A percentile compares a stretch with the other conserved stretches of the same genome.
Evolutionary conservation across 148 eudicot genomes (phyloP).

Genomic region (Rhododendron mucronatum): DNA sequence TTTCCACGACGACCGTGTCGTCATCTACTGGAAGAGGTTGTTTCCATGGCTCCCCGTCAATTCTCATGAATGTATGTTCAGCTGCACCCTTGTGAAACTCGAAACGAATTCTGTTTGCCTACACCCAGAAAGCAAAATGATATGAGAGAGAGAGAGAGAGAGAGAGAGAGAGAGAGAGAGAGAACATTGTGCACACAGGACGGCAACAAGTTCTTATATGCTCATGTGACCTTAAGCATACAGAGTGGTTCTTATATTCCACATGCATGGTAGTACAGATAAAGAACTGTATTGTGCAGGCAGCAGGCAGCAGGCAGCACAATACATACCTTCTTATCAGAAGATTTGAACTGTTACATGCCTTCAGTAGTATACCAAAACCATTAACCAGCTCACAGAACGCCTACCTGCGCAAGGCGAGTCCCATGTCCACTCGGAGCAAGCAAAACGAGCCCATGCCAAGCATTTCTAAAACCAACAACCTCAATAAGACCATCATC

Average conservation of each 20-base stretch:
- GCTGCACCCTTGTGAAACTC: constrained; percentile 82
- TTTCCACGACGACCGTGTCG: constrained; percentile 78
- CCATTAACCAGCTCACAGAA: not conserved
- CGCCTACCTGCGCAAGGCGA: constrained; percentile 89
- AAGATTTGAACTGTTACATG: not conserved
- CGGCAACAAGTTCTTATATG: not conserved
- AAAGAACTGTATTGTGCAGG: not conserved
- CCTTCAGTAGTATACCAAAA: not conserved
- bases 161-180: not conserved
- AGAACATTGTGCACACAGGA: not conserved
- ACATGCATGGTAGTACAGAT: not conserved
- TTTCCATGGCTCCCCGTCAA: constrained; percentile 98
- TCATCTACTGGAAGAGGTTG: constrained; percentile 85
- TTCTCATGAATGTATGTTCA: constrained; percentile 84
- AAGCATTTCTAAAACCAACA: constrained; percentile 96
- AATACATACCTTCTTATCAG: not conserved
- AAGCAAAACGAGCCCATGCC: constrained; percentile 87
- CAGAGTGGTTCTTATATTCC: not conserved
- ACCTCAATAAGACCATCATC: constrained; percentile 91
- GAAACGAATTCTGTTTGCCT: constrained; percentile 68
- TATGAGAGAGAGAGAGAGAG: not conserved
- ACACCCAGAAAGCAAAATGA: not conserved
- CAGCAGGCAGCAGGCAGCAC: no score
- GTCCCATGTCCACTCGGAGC: constrained; percentile 95
- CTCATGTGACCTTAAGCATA: not conserved